Evolutionary conservation across 768 basidiomycete genomes (phyloP), one percentile per base, ranked within the genome.

Genomic region (Pulveroboletus sp.): DNA sequence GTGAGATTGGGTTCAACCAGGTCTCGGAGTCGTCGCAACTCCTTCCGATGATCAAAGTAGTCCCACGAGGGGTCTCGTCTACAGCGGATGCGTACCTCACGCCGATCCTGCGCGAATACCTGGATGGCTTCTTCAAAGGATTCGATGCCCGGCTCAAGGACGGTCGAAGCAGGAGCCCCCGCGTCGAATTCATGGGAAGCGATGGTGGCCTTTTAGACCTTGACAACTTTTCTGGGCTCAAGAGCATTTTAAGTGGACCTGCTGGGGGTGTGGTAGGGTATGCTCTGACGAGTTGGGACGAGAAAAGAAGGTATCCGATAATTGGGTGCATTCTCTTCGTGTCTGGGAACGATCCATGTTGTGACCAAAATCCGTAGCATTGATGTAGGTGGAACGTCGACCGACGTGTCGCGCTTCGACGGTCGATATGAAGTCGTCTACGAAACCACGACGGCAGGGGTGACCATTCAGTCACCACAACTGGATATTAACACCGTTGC

Each of bases 221-320:
- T 11, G 68, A 79, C 50, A 88, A 89, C 60, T 97, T 98, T 66
- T 92, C 90, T 0, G 95, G 94, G 0, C 69, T 98, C 58, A 94
- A 93, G 76, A 91, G 88, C 55, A 93, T 97, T 55, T 69, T 96
- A 33, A 93, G 89, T 58, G 91, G 90, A 3, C 95, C 94, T 0
- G 95, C 94, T 0, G 94, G 94, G 3, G 94, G 94, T 3, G 95
- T 98, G 6, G 95, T 98, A 0, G 95, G 95, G 0, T 95, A 91
- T 60, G 91, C 93, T 0, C 71, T 93, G 57, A 71, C 73, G n/a
- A 93, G 90, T 59, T 96, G 92, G 88, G 91, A 93, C 56, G 77
- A 77, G 43, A 70, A 82, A 55, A 65, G 73, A 57, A 83, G 78
- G 59, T 71, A 77, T 31, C 89, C 93, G 0, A 80, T 95, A 56